Base-by-base conservation (phyloP, 2,329 filamentous ascomycete genomes). In the Microcyclosporella mali region DNA sequence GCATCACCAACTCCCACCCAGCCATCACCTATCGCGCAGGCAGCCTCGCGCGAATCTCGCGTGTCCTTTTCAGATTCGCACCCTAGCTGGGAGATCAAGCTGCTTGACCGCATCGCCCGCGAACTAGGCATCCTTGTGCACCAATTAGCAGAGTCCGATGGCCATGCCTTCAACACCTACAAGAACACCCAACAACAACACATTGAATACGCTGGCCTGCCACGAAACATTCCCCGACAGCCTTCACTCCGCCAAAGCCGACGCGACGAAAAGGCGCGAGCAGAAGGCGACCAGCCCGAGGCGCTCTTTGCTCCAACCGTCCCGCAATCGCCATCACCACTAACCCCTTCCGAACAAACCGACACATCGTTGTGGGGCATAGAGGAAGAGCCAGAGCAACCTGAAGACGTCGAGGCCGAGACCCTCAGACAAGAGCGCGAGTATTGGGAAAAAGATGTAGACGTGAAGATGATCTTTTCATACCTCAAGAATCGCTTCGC, bases 361-460 rank as follows among this genome's bases (percentile, higher is more conserved):
- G 61, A 83, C 57, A 76, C 75, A 14, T 79, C 77, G 14, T 69
- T 79, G 16, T 83, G 79, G 79, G 79, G 79, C 16, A 81, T 84
- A 36, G 79, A 83, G 58, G 81, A 84, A 53, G 74, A 78, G 36
- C 69, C 73, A 10, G 62, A 68, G 11, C 46, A 55, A 10, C 42
- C 61, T 3, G 64, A 48, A 54, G 55, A 45, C 8, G 52, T 51
- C 10, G 51, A 59, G 38, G 44, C 52, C 41, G 25, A 51, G 43
- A 33, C 45, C 43, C 33, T 53, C 44, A 60, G 51, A 58, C 63
- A 67, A 35, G 77, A 81, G 45, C 70, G 70, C 16, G 85, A 92
- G 28, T 92, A 95, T 60, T 98, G 92, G 92, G 89, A 97, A 66
- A 82, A 84, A 47, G 86, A 95, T 41, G 75, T 97, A 4, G 89